Percentiles rank a stretch among this genome's conserved stretches.
These are phyloP conservation scores for Colletotrichum salicis DNA, from an alignment of 2,329 filamentous ascomycete species.

Conservation along the genomic window DNA sequence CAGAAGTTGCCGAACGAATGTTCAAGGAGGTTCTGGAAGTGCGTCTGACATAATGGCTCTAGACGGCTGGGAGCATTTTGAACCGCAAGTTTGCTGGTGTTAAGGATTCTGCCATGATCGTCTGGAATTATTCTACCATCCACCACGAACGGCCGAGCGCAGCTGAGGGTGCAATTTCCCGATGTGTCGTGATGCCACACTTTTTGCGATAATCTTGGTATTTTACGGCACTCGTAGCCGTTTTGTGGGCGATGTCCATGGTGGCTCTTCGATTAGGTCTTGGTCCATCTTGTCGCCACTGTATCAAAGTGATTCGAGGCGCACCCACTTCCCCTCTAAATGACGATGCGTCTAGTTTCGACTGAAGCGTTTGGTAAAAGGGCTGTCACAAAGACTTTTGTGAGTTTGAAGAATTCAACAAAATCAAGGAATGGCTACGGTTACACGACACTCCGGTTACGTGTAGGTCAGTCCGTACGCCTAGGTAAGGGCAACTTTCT, in stretches of 20 bases:
- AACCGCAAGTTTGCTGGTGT: not conserved
- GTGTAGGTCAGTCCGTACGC: not conserved
- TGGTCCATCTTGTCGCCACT: not conserved
- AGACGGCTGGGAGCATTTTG: not conserved
- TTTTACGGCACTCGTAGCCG: not conserved
- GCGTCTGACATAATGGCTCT: not conserved
- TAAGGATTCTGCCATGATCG: conserved; percentile 8
- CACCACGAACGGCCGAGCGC: conserved; percentile 15
- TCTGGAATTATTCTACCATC: conserved; percentile 6
- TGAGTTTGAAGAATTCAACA: not conserved
- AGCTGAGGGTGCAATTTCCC: not conserved
- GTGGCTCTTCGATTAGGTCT: not conserved
- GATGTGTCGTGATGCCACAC: not conserved
- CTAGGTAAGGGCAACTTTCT: not conserved
- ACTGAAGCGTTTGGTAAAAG: not conserved
- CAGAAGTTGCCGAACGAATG: not conserved
- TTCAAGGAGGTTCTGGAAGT: conserved; percentile 14
- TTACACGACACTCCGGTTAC: not conserved
- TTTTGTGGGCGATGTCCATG: not conserved
- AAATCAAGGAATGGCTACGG: not conserved
- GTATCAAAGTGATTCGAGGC: not conserved
- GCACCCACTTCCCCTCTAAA: not conserved
- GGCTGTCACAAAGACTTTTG: not conserved
- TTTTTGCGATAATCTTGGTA: not conserved
- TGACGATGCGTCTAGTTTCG: not conserved